Evolutionary conservation across 208 protist genomes (phyloP), one percentile per base, ranked within the genome.

Genomic region (Novymonas esmeraldas): DNA sequence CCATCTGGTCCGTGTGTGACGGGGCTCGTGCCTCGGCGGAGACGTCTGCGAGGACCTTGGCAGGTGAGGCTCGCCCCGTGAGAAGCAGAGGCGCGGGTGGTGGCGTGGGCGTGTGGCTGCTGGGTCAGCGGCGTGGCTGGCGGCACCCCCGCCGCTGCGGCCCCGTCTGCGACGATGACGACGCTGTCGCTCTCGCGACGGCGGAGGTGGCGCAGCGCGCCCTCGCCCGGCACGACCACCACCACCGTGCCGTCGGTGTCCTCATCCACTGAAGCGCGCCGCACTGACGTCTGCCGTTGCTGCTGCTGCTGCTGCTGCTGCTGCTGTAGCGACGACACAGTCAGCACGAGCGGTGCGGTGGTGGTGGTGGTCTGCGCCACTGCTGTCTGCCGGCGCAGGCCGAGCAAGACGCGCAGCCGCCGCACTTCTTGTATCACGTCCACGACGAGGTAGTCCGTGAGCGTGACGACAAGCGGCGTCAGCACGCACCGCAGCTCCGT

Each of bases 371-470:
- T 69, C 61, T 67, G 62, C 34, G 69, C 58, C 14, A 16, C 28
- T 7, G 48, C 33, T 24, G 52, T 34, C 26, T 61, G 68, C 54
- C 50, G 62, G 3, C 54, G 52, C 59, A 66, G 45, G 7, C 66
- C 60, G 7, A 84, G 56, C 18, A 81, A 46, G 18, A 65, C 69
- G 2, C 52, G 63, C 28, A 88, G 48, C 33, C 73, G 76, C 26
- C 48, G 73, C 58, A 52, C 68, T 68, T 92, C 89, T 14, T 78
- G 44, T 38, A 89, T 67, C 22, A 78, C 42, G 51, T 73, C 51
- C 38, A 77, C 85, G 11, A 92, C n/a, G 77, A 62, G 80, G 28
- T 73, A 70, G 64, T 95, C 89, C 20, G 66, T 82, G 14, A 92
- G 44, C 41, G 75, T 31, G 39, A 92, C 44, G 24, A 82, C 84